Conservation (phyloP, 768 basidiomycete species). For the Coprinellus aureogranulatus region DNA sequence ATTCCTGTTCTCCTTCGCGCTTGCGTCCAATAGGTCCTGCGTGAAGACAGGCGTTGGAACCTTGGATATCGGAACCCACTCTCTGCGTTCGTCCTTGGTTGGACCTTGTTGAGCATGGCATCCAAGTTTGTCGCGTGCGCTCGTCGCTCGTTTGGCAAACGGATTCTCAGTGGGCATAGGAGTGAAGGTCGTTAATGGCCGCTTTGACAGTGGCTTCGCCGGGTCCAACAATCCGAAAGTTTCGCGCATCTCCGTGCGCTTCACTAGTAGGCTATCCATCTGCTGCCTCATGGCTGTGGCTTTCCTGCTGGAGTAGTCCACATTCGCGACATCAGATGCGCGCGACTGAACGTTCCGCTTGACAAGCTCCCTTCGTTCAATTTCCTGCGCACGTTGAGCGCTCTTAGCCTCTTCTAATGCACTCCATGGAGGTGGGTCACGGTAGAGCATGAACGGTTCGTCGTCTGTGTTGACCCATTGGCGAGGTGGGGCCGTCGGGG, state of each 20-base stretch:
- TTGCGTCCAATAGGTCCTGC: conserved; percentile 8
- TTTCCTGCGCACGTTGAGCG: background rate
- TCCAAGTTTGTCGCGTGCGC: background rate
- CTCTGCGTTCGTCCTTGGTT: background rate
- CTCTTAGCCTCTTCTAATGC: conserved; percentile 19
- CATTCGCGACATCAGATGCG: conserved; percentile 1
- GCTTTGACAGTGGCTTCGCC: background rate
- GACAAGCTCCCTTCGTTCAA: background rate
- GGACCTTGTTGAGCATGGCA: too few species aligned
- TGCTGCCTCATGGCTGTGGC: background rate
- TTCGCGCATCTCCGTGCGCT: conserved; percentile 1
- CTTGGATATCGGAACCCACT: conserved; percentile 11
- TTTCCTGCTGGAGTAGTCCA: background rate
- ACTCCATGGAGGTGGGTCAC: conserved; percentile 37
- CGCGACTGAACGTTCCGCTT: background rate
- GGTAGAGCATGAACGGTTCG: conserved; percentile 32
- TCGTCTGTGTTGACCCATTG: conserved; percentile 13
- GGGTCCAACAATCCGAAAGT: background rate
- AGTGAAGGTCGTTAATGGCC: background rate
- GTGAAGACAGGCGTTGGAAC: conserved; percentile 12
- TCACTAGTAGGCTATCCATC: background rate
- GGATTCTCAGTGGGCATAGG: conserved; percentile 2
- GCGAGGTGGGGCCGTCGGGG: background rate
- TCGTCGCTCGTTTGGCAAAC: background rate
- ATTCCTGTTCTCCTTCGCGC: background rate